A percentile compares a stretch with the other conserved stretches of the same genome.
Evolutionary conservation across 2,329 filamentous ascomycete genomes (phyloP).

Genomic region (Nothophaeocryptopus gaeumannii): DNA sequence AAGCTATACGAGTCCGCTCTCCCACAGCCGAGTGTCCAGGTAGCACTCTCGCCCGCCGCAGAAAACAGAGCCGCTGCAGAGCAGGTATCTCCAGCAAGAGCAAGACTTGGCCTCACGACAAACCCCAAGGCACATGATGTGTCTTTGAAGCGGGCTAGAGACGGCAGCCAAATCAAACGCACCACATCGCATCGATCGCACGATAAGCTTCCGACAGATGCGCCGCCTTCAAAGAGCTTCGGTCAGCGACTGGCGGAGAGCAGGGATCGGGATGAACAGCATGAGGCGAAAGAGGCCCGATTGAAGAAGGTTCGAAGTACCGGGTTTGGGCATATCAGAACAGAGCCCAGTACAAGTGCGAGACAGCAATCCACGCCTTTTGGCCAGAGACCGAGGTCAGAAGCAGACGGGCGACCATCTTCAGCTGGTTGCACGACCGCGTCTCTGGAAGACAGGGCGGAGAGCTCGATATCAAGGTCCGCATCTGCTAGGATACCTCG

Average conservation of each 20-base stretch:
- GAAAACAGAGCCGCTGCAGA: constrained; percentile 47
- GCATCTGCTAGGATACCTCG: constrained; percentile 15
- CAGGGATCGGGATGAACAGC: constrained; percentile 44
- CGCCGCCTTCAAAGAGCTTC: constrained; percentile 56
- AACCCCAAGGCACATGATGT: constrained; percentile 76
- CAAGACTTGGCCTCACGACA: constrained; percentile 85
- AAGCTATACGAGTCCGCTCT: constrained; percentile 27
- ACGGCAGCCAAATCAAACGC: constrained; percentile 31
- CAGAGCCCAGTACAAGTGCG: constrained; percentile 6
- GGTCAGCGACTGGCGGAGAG: constrained; percentile 80
- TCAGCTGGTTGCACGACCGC: constrained; percentile 13
- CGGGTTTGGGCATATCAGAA: constrained; percentile 27
- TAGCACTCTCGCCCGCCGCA: constrained; percentile 70
- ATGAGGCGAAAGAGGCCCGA: constrained; percentile 44
- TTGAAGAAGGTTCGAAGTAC: constrained; percentile 43
- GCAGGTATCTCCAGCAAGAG: constrained; percentile 72
- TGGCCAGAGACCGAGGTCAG: neutral
- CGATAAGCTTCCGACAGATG: constrained; percentile 8
- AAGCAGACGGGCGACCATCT: constrained; percentile 10
- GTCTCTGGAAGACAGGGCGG: neutral
- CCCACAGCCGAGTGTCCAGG: constrained; percentile 53
- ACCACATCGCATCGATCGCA: constrained; percentile 16
- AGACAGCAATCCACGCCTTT: constrained; percentile 1
- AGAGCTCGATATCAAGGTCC: constrained; percentile 9
- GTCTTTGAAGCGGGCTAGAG: constrained; percentile 69